Evolutionary conservation across 2,329 filamentous ascomycete genomes (phyloP).

Genomic region (Orbilia javanica): DNA sequence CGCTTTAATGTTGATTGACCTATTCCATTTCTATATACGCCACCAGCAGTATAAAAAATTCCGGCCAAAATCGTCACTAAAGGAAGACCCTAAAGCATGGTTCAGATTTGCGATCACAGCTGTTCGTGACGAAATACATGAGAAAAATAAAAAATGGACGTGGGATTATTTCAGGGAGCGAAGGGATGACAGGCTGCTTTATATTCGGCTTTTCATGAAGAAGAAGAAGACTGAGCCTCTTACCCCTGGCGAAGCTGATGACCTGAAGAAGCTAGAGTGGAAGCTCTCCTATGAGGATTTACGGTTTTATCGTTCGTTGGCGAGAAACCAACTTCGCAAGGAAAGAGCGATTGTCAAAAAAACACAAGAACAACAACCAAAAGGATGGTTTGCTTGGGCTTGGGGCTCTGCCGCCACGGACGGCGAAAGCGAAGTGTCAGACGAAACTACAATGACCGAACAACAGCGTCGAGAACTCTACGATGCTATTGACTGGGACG

Average conservation of each 20-base stretch:
- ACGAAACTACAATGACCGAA: slow-evolving; percentile 90
- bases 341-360: slow-evolving; percentile 93
- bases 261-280: slow-evolving; percentile 81
- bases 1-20: slow-evolving; percentile 95
- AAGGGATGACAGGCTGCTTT: slow-evolving; percentile 86
- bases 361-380: slow-evolving; percentile 74
- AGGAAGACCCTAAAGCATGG: slow-evolving; percentile 93
- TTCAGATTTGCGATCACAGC: slow-evolving; percentile 89
- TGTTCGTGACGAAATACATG: slow-evolving; percentile 92
- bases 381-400: slow-evolving; percentile 91
- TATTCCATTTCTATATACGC: slow-evolving; percentile 98
- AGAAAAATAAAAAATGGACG: slow-evolving; percentile 90
- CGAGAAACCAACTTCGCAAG: slow-evolving; percentile 92
- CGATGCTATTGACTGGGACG: slow-evolving; percentile 97
- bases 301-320: slow-evolving; percentile 95
- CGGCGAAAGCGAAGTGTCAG: slow-evolving; percentile 72
- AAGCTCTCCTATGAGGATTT: slow-evolving; percentile 95
- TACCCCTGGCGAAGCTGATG: slow-evolving; percentile 76
- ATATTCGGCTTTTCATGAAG: slow-evolving; percentile 97
- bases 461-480: slow-evolving; percentile 97
- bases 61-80: slow-evolving; percentile 85
- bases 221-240: slow-evolving; percentile 78
- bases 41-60: slow-evolving; percentile 97
- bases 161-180: slow-evolving; percentile 96
- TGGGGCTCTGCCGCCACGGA: slow-evolving; percentile 80